Evolutionary conservation across 2,329 filamentous ascomycete species (phyloP).

Genomic region (Penicillium sp.): DNA sequence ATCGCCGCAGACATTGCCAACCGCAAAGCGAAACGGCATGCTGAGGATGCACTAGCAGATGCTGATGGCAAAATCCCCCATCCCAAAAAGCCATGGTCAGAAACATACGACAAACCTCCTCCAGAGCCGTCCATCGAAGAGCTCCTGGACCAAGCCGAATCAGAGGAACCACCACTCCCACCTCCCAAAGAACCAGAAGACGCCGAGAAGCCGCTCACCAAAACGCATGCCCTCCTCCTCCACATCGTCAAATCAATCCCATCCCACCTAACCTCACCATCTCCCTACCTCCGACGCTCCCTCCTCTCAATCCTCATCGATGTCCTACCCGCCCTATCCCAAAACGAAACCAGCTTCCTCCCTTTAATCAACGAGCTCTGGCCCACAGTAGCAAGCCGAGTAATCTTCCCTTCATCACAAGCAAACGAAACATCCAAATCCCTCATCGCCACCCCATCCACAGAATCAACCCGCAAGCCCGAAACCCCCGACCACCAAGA

Average conservation of each 20-base stretch:
- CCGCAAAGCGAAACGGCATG: slow-evolving; percentile 26
- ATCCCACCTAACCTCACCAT: slow-evolving; percentile 79
- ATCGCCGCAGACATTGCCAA: slow-evolving; percentile 30
- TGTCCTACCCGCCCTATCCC: slow-evolving; percentile 61
- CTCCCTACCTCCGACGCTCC: slow-evolving; percentile 65
- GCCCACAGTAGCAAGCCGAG: slow-evolving; percentile 57
- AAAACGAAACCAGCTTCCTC: slow-evolving; percentile 72
- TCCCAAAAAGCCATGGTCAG: slow-evolving; percentile 29
- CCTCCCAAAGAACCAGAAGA: slow-evolving; percentile 44
- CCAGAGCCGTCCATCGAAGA: slow-evolving; percentile 26
- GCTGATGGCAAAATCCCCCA: slow-evolving; percentile 21
- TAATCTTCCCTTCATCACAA: slow-evolving; percentile 40
- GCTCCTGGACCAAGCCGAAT: slow-evolving; percentile 28
- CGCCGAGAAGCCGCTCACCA: slow-evolving; percentile 55
- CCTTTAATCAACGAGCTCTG: slow-evolving; percentile 84
- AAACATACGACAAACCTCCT: slow-evolving; percentile 20
- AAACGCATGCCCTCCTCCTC: slow-evolving; percentile 70
- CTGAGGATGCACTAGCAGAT: slow-evolving; percentile 20
- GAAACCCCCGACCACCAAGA: slow-evolving; percentile 27
- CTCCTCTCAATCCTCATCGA: slow-evolving; percentile 68
- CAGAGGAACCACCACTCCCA: slow-evolving; percentile 29
- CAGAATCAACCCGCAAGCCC: slow-evolving; percentile 48
- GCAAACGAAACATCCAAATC: slow-evolving; percentile 45
- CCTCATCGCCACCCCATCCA: slow-evolving; percentile 14
- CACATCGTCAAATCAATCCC: slow-evolving; percentile 77